Base-by-base conservation (phyloP, 805 yeast genomes). In the Danielia reshetovae region DNA sequence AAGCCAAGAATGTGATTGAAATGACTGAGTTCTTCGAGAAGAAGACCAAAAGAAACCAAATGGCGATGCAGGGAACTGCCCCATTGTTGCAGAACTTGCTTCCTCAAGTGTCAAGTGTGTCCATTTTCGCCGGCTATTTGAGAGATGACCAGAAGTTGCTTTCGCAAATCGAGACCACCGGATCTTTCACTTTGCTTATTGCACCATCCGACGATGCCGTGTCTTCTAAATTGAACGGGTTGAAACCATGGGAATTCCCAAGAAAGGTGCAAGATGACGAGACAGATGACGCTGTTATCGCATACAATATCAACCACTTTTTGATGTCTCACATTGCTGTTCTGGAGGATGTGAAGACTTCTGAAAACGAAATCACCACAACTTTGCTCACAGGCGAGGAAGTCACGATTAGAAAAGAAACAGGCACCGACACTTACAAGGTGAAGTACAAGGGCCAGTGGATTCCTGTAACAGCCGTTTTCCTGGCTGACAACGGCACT, bases 171-270 rank as follows among this genome's bases (percentile, higher is more conserved):
- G 77, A 72, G 39, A 54, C 59, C 11, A 46, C 53, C n/a, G 59
- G 62, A 19, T 48, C 66, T 61, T 36, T 73, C 43, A 37, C 42
- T 18, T 59, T 85, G 15, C 71, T 86, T 5, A 72, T 86, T 49
- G 85, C 94, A 3, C 95, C 95, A 6, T 65, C 77, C 2, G 77
- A 86, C 50, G 57, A 55, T 9, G 89, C 86, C 3, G 49, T 67
- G 15, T 36, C 43, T 13, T 31, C 35, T 11, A 54, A 59, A 38
- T 65, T 86, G 39, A 60, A 60, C 21, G 59, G 66, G 2, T 51
- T 80, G 30, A 86, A 85, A 54, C 95, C 95, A 14, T 87, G 95
- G 95, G 81, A 81, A 52, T 86, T 81, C 56, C 95, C 95, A 0
- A 54, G 51, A 6, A 48, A 64, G 4, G 62, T 76, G 11, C 65